These are phyloP conservation scores for Petrea volubilis DNA, from an alignment of 257 asterid genomes.

Conservation along the genomic window DNA sequence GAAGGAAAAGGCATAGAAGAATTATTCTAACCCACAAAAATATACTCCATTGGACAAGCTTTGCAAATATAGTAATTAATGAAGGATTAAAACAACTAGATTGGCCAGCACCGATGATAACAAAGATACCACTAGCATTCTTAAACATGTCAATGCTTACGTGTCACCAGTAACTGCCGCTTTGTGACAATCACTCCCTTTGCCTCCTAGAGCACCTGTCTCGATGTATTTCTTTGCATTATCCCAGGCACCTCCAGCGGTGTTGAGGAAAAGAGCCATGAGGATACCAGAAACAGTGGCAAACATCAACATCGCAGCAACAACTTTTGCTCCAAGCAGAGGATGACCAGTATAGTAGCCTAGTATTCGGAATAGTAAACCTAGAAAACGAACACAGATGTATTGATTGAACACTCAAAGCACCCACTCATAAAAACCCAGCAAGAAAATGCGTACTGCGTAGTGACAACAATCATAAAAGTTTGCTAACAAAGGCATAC, in stretches of 20 bases:
- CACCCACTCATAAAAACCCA: constrained; percentile 8
- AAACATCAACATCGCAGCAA: constrained; percentile 94
- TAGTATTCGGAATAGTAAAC: constrained; percentile 76
- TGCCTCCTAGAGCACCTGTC: constrained; percentile 98
- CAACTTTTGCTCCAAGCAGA: constrained; percentile 97
- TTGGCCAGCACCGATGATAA: neutral
- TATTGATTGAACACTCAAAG: neutral
- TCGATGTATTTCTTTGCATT: constrained; percentile 98
- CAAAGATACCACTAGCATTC: no score
- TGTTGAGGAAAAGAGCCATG: constrained; percentile 98
- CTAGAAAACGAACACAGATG: constrained; percentile 33
- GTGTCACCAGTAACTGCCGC: constrained; percentile 99
- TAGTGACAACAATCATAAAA: neutral
- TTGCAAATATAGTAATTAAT: neutral
- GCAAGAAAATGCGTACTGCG: no score
- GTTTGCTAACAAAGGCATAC: constrained; percentile 1
- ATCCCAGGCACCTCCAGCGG: constrained; percentile 99
- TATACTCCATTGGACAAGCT: neutral
- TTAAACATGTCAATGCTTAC: constrained; percentile 48
- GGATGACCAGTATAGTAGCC: constrained; percentile 95
- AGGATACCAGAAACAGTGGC: constrained; percentile 98
- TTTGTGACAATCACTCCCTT: constrained; percentile 97
- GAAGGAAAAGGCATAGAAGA: neutral
- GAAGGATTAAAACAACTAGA: neutral
- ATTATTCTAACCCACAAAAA: neutral